A percentile compares a stretch with the other conserved stretches of the same genome.
Evolutionary conservation across 2,329 filamentous ascomycete genomes (phyloP).

Genomic region (Neopestalotiopsis sp.): DNA sequence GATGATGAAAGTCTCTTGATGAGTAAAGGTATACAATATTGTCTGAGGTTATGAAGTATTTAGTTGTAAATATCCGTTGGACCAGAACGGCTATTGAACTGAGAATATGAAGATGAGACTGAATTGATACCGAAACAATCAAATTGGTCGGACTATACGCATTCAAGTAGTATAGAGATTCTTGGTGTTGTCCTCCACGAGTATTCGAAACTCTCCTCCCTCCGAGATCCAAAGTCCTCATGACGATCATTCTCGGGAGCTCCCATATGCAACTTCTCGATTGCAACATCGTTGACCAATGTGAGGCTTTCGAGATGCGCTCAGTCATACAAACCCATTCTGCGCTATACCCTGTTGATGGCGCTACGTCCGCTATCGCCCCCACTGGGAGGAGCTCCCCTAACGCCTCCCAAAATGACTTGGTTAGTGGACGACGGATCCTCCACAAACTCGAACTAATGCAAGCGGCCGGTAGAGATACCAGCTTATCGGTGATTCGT

Average conservation of each 20-base stretch:
- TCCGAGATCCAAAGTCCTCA: neutral
- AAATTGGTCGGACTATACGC: neutral
- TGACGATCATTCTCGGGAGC: neutral
- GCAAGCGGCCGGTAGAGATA: conserved; percentile 1
- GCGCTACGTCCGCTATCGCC: conserved; percentile 2
- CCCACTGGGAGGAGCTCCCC: conserved; percentile 15
- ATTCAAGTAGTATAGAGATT: conserved; percentile 4
- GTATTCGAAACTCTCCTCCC: neutral
- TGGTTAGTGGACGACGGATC: neutral
- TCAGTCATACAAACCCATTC: neutral
- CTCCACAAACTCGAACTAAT: neutral
- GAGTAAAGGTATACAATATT: neutral
- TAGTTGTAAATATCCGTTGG: neutral
- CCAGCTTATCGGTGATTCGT: neutral
- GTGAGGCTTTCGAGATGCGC: neutral
- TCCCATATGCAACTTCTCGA: neutral
- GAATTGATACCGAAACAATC: neutral
- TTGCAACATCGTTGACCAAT: neutral
- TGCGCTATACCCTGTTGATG: conserved; percentile 1
- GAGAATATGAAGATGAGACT: neutral
- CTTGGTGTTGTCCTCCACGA: neutral
- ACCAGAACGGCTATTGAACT: neutral
- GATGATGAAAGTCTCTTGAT: neutral
- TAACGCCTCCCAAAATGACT: neutral
- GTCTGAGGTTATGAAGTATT: neutral